phyloP scores from a whole-genome alignment of 805 yeast genomes.

The Metahyphopichia silvanorum region DNA sequence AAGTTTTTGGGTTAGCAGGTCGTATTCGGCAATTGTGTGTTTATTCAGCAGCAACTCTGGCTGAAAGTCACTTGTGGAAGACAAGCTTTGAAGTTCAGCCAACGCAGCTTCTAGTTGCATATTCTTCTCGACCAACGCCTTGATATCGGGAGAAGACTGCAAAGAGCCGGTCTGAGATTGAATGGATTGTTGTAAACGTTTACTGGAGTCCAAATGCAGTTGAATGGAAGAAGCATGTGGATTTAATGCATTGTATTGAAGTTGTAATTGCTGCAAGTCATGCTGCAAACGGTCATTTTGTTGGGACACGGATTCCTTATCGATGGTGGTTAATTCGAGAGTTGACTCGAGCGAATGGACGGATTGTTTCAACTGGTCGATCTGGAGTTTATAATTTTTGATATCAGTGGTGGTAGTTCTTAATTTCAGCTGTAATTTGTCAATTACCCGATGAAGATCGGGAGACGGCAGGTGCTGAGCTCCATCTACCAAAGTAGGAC shows the following conservation, averaged over 20 bases:
- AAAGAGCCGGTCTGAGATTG: conserved; percentile 10
- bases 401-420: conserved; percentile 27
- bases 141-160: conserved; percentile 8
- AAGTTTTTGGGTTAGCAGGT: conserved; percentile 27
- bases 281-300: conserved; percentile 24
- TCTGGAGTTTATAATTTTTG: conserved; percentile 13
- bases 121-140: conserved; percentile 24
- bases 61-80: conserved; percentile 14
- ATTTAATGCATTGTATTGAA: conserved; percentile 25
- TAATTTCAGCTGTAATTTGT: conserved; percentile 46
- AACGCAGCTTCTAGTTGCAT: conserved; percentile 41
- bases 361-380: conserved; percentile 12
- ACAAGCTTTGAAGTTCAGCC: conserved; percentile 23
- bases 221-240: conserved; percentile 27
- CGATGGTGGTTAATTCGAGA: conserved; percentile 35
- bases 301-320: conserved; percentile 40
- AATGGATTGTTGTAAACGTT: conserved; percentile 34
- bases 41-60: conserved; percentile 2
- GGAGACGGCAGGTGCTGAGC: neutral
- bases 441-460: conserved; percentile 13
- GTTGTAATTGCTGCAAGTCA: conserved; percentile 21
- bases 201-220: conserved; percentile 35
- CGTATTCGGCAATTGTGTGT: conserved; percentile 17
- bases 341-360: conserved; percentile 14
- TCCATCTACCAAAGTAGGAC: conserved; percentile 27